Evolutionary conservation across 2,329 filamentous ascomycete genomes (phyloP), one percentile per base, ranked within the genome.

Genomic region (Fusarium sublunatum): DNA sequence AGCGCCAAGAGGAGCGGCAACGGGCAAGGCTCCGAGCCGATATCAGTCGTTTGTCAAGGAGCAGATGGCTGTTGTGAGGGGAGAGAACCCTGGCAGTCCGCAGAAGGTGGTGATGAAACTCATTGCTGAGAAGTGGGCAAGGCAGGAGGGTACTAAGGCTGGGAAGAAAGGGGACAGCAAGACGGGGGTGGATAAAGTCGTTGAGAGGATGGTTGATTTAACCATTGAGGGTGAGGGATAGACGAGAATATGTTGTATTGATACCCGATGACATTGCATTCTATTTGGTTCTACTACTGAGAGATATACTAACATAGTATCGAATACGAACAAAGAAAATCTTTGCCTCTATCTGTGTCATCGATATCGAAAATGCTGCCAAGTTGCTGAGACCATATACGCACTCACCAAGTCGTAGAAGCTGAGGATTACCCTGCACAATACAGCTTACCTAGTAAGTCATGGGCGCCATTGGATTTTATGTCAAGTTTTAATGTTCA

Each of bases 81-180:
- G 76, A 54, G 81, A 83, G 58, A 83, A 88, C 65, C 86, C 83
- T 0, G 79, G 75, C 36, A 85, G 81, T 64, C 81, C 82, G 12
- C 88, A 89, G 71, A 89, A 88, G 68, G 86, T 88, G 53, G 82
- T 92, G 10, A 91, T 92, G 89, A 83, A 82, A 70, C 79, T 86
- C 35, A 80, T 93, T 56, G 88, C 86, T 19, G 83, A 82, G 69
- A 82, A 82, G 72, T 92, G 90, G 81, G 79, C 83, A 53, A 82
- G 81, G 69, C 76, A 78, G 62, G 73, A 73, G 13, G 83, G 83
- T 67, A 76, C 72, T 22, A 65, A 59, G 38, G 8, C 40, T 36
- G 40, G 32, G 15, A 51, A 35, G 5, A 57, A 64, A 25, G 53
- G n/a, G n/a, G 13, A 22, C n/a, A 61, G 58, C 35, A 67, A 61